Conservation (phyloP, 495 filamentous ascomycete genomes). For the Pyronema omphalodes region DNA sequence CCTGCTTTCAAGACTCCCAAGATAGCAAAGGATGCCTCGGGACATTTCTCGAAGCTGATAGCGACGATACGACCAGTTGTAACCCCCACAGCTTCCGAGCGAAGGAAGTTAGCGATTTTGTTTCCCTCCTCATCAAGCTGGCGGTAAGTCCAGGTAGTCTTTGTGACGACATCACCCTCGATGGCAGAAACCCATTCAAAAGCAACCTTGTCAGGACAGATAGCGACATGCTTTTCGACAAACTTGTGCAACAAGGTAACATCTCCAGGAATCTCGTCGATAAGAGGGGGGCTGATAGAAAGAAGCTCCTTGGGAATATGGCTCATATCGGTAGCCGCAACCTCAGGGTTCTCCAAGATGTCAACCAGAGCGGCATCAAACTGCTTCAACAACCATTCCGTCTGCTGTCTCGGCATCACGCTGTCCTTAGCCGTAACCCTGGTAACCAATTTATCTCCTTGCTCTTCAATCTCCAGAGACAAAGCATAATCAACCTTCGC, state of each 20-base stretch:
- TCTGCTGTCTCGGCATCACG: conserved; percentile 44
- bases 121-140: conserved; percentile 44
- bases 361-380: conserved; percentile 36
- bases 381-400: conserved; percentile 39
- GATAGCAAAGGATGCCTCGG: conserved; percentile 59
- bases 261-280: conserved; percentile 28
- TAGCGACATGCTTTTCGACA: conserved; percentile 32
- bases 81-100: conserved; percentile 16
- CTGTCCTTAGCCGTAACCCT: conserved; percentile 43
- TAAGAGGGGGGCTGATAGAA: conserved; percentile 36
- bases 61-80: conserved; percentile 41
- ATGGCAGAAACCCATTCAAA: conserved; percentile 40
- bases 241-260: conserved; percentile 41
- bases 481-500: conserved; percentile 45
- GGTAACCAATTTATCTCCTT: conserved; percentile 31
- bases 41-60: conserved; percentile 64
- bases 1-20: conserved; percentile 67
- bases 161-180: conserved; percentile 13
- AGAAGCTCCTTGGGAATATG: conserved; percentile 26
- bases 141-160: conserved; percentile 39
- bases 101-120: conserved; percentile 37
- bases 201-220: conserved; percentile 32
- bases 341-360: conserved; percentile 27
- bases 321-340: conserved; percentile 11
- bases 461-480: conserved; percentile 48